Base-by-base conservation (phyloP, 1,139 yeast species). In the Blastobotrys capitulatus region DNA sequence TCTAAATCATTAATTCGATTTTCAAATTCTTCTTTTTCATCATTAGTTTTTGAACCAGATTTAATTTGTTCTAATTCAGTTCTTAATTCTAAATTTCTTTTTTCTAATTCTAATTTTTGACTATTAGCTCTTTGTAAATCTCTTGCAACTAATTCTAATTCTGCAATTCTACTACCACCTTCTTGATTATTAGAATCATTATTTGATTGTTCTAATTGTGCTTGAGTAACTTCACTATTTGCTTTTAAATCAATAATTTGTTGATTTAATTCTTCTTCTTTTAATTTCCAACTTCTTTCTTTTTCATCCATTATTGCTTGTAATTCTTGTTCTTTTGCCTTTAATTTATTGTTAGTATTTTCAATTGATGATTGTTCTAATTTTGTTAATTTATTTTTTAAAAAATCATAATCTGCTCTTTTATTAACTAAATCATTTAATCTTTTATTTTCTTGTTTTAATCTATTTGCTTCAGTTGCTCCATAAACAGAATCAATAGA, bases 101-200 rank as follows among this genome's bases (percentile, higher is more conserved):
- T 78, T 63, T 88, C 96, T 48, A 89, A 75, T 57, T 85, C 89
- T 48, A 79, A 65, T 1, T 82, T 77, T 51, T 94, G 74, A 49
- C 79, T 72, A 58, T 86, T 86, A 37, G 88, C 79, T 26, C 80
- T 68, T 60, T 86, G 95, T 10, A 86, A 78, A 59, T 89, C 96
- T 54, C 87, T 77, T 1, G 82, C 76, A 10, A 86, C 76, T 39
- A 85, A 72, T 50, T 83, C 89, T 34, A 85, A 70, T 58, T 83
- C 87, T 1, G 70, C 69, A n/a, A 67, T 54, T 35, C 68, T 55
- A n/a, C 64, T 62, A 2, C 58, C 54, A 8, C 59, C 54, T 2
- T 58, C 58, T n/a, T 57, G 53, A 27, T 53, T 57, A 54, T 54
- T 18, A 53, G 55, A 5, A 49, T 54, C 12, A 53, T 58, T 1